Evolutionary conservation across 2,329 filamentous ascomycete genomes (phyloP), one percentile per base, ranked within the genome.

Genomic region (Fusarium setosum): DNA sequence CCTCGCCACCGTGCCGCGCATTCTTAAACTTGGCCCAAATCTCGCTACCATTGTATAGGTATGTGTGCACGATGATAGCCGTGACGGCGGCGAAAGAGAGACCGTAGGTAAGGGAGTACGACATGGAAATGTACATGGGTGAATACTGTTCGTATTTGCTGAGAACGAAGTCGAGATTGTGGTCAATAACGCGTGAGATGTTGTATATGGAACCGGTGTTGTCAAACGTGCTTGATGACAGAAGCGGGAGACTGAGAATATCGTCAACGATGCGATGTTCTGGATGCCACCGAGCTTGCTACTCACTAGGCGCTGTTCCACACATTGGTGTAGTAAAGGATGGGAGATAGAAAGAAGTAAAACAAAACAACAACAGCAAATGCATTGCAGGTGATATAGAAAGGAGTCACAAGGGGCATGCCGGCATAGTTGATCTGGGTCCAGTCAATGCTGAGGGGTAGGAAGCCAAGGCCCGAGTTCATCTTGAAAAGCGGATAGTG

Each of bases 401-500:
- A 93, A 6, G 90, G 90, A 4, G 89, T 86, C 48, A 92, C 89
- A 34, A 93, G 77, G 18, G 90, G 90, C 10, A 88, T 91, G 26
- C 86, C 86, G 50, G 91, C 81, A 61, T 87, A 93, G 44, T 89
- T 91, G 51, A 92, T 84, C 68, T 92, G 89, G 6, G 89, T 90
- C 90, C 91, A 93, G 79, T 93, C 91, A 71, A 93, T 92, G 0
- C 90, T 92, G 29, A 93, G 86, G 2, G 91, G 90, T 7, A 93
- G 77, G 24, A 93, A 72, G 0, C 88, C 91, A 4, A 93, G 65
- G 0, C 91, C 91, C 0, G 88, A n/a, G n/a, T n/a, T n/a, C n/a
- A n/a, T n/a, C n/a, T n/a, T n/a, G n/a, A n/a, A n/a, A n/a, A n/a
- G n/a, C n/a, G n/a, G n/a, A n/a, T n/a, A n/a, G n/a, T n/a, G n/a